phyloP scores from a whole-genome alignment of 345 rosid genomes.

The Eutrema heterophyllum region DNA sequence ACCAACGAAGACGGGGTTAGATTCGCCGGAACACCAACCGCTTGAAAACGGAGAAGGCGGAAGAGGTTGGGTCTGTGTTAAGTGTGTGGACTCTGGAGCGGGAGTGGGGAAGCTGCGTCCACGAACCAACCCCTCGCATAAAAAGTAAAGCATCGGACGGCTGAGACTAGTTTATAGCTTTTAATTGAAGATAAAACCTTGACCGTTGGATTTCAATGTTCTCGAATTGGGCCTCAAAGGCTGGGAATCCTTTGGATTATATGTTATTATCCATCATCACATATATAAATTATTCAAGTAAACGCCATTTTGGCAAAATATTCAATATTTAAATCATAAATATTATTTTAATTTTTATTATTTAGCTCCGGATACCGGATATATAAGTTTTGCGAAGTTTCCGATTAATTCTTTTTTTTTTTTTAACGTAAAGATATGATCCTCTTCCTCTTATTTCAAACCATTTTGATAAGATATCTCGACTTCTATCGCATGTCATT shows the following conservation, averaged over 20 bases:
- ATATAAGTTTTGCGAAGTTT: too few relatives aligned
- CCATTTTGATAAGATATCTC: too few relatives aligned
- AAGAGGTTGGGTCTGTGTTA: background rate
- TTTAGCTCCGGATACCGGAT: too few relatives aligned
- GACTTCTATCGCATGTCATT: too few relatives aligned
- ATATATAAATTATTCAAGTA: too few relatives aligned
- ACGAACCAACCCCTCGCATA: slow-evolving; percentile 17
- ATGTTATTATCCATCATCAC: too few relatives aligned
- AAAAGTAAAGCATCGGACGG: slow-evolving; percentile 8
- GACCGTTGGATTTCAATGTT: slow-evolving; percentile 17
- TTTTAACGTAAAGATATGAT: too few relatives aligned
- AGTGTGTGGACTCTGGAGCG: slow-evolving; percentile 11
- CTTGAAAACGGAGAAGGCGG: background rate
- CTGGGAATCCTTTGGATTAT: background rate
- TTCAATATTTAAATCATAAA: too few relatives aligned
- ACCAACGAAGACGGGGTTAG: background rate
- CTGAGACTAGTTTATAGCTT: background rate
- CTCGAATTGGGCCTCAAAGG: slow-evolving; percentile 14
- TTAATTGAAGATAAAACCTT: background rate
- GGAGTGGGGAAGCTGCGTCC: slow-evolving; percentile 8
- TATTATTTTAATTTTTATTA: too few relatives aligned
- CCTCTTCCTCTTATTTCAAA: too few relatives aligned
- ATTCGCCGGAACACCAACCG: background rate
- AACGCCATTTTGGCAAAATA: too few relatives aligned
- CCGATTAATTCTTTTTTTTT: too few relatives aligned